These are phyloP conservation scores for Solidago caesia DNA, from an alignment of 129 eudicot genomes.

Conservation along the genomic window DNA sequence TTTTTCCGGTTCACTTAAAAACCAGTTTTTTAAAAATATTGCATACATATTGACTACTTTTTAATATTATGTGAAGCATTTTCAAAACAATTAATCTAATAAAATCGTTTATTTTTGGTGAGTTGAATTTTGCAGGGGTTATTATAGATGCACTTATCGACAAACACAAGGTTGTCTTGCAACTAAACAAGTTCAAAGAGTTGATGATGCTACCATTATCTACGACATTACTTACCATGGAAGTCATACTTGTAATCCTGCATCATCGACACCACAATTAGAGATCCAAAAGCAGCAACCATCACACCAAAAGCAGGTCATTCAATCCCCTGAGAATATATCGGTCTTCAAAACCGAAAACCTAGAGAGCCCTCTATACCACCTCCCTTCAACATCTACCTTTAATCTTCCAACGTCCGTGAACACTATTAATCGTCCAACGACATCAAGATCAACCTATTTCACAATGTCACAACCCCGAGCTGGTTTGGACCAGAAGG, in stretches of 20 bases:
- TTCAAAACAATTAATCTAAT: not conserved
- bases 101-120: not conserved
- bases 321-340: conserved; percentile 22
- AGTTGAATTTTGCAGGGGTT: conserved; percentile 53
- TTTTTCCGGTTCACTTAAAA: too few relatives aligned
- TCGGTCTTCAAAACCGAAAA: not conserved
- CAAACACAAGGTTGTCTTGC: conserved; percentile 68
- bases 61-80: too few relatives aligned
- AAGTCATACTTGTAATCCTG: conserved; percentile 63
- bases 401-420: conserved; percentile 1
- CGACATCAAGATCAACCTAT: conserved; percentile 30
- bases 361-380: conserved; percentile 16
- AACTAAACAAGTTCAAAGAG: conserved; percentile 70
- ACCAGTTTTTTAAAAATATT: too few relatives aligned
- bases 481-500: conserved; percentile 13
- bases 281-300: conserved; percentile 13
- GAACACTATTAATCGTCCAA: conserved; percentile 26
- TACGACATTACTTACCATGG: conserved; percentile 65
- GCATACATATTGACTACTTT: too few relatives aligned
- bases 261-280: conserved; percentile 5
- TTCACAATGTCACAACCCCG: conserved; percentile 25
- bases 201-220: conserved; percentile 45
- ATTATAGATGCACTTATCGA: conserved; percentile 63
- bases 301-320: conserved; percentile 24
- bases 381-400: conserved; percentile 37